Evolutionary conservation across 495 filamentous ascomycete genomes (phyloP), one percentile per base, ranked within the genome.

Genomic region (Chaetomium tenue): DNA sequence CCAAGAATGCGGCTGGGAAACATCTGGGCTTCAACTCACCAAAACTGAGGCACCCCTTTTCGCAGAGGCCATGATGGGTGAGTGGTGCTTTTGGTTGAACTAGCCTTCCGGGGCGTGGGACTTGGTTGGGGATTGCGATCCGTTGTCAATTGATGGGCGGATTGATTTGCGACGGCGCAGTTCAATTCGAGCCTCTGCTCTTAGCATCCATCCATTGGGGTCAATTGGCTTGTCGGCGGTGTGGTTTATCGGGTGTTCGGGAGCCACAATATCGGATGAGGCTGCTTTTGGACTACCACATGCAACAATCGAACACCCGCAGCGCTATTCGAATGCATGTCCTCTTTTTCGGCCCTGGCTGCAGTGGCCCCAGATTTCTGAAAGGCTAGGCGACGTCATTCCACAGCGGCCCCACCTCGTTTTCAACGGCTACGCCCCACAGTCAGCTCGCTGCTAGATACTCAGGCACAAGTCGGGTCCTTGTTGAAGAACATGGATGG

Each of bases 1-100:
- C 33, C 5, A 37, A 37, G 3, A 12, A 7, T 37, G 33, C 11
- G 1, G 9, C 33, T 12, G 11, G 33, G 33, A 12, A 8, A 37
- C 5, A 37, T 1, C 33, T 13, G 20, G 15, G n/a, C n/a, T 15
- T 39, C 33, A 5, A 37, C 71, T 28, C 63, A 76, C 75, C 67
- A 77, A 57, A 42, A 76, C 75, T 25, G 74, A 76, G 5, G 75
- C 74, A 11, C 70, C 69, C 47, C 74, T 63, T 65, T 77, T 77
- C 15, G 68, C 61, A 26, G 74, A 73, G 42, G 72, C 67, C 73
- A 74, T 75, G 47, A 15, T 62, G 56, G 46, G 37, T 13, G 22
- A 30, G 25, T 16, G n/a, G 8, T 51, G 55, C 12, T 51, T 6
- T 18, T 11, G 30, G 13, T 15, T 5, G 16, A 18, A 15, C 33